Conservation (phyloP, 805 yeast species). For the Monosporozyma servazzii region DNA sequence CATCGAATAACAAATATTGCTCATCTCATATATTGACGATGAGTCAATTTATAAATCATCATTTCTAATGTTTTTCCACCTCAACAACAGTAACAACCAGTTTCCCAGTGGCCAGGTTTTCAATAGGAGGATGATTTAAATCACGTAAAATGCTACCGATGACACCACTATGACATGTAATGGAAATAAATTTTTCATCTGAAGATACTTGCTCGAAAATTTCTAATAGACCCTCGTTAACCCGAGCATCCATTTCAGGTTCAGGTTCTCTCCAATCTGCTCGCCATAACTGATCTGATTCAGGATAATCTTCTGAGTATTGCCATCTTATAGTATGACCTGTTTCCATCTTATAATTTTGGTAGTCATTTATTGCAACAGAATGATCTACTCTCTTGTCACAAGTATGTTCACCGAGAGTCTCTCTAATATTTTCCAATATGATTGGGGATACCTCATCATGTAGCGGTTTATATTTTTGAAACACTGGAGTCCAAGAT, state of each 20-base stretch:
- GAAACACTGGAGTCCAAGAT: conserved; percentile 47
- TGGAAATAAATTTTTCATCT: conserved; percentile 31
- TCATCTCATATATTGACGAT: background rate
- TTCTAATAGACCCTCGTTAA: conserved; percentile 28
- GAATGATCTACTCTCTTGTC: conserved; percentile 39
- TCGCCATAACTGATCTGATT: conserved; percentile 41
- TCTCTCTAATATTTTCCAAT: conserved; percentile 47
- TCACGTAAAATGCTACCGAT: conserved; percentile 44
- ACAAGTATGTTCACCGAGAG: conserved; percentile 51
- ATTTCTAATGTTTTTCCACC: conserved; percentile 2
- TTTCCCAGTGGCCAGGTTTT: conserved; percentile 53
- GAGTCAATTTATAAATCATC: background rate
- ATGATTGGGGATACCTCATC: conserved; percentile 14
- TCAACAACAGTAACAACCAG: conserved; percentile 51
- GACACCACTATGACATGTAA: conserved; percentile 56
- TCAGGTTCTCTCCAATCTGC: conserved; percentile 41
- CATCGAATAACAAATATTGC: background rate
- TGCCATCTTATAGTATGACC: conserved; percentile 35
- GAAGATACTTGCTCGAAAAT: conserved; percentile 33
- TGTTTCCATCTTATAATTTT: conserved; percentile 8
- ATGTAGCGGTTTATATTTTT: conserved; percentile 10
- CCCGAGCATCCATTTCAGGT: conserved; percentile 41
- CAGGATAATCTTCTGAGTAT: conserved; percentile 39
- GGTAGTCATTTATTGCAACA: conserved; percentile 13
- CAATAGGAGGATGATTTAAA: conserved; percentile 45